A percentile compares a stretch with the other conserved stretches of the same genome.
phyloP scores from a whole-genome alignment of 148 eudicot genomes.

The Rhododendron henanense region DNA sequence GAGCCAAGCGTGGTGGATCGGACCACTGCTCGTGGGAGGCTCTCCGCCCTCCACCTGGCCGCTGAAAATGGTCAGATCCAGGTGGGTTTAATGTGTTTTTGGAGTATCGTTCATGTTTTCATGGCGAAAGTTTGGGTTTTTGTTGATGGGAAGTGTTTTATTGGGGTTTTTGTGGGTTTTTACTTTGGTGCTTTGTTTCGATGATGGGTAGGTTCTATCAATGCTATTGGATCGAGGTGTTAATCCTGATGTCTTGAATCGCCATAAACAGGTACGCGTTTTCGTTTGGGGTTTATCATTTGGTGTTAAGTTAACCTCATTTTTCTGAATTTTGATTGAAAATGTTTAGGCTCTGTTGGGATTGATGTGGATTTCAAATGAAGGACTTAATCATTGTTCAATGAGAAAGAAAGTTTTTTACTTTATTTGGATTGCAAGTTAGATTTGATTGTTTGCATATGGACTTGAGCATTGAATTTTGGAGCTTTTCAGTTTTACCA shows the following conservation, averaged over 20 bases:
- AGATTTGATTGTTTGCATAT: neutral
- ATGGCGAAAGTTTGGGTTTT: neutral
- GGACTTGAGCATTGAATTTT: neutral
- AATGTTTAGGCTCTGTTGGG: neutral
- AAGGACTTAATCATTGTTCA: neutral
- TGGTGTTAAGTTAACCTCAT: neutral
- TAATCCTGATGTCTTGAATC: slow-evolving; percentile 29
- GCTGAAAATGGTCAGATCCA: slow-evolving; percentile 33
- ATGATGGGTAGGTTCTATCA: slow-evolving; percentile 21
- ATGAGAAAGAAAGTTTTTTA: neutral
- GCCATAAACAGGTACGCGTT: slow-evolving; percentile 25
- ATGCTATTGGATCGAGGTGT: slow-evolving; percentile 25
- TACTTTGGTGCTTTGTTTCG: neutral
- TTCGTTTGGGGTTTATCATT: neutral
- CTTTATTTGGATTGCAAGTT: neutral
- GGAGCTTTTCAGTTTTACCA: neutral
- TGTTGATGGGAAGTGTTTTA: neutral
- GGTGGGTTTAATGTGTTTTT: slow-evolving; percentile 9
- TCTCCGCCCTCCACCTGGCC: slow-evolving; percentile 20
- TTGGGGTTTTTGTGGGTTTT: neutral
- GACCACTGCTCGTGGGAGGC: slow-evolving; percentile 11
- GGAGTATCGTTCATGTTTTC: neutral
- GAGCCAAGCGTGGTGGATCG: slow-evolving; percentile 16
- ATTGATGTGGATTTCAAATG: neutral
- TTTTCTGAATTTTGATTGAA: neutral